These are phyloP conservation scores for Marchantia paleacea DNA, from an alignment of 225 moss, liverwort and hornwort genomes.

Conservation along the genomic window DNA sequence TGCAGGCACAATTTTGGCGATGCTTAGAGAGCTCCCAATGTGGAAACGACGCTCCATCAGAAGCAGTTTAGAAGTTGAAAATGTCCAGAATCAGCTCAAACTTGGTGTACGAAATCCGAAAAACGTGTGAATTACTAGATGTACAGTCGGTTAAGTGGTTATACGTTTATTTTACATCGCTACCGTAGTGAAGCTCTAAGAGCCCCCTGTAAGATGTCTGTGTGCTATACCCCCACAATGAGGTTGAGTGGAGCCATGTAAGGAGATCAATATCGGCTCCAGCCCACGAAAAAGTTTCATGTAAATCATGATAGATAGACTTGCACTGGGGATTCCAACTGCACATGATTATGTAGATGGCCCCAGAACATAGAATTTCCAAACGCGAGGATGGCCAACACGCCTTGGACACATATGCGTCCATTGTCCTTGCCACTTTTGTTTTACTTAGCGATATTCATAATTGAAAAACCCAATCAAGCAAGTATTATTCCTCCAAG, in stretches of 20 bases:
- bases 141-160: conserved; percentile 1
- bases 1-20: background rate
- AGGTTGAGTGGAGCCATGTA: conserved; percentile 1
- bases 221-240: background rate
- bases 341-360: background rate
- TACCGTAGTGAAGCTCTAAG: conserved; percentile 6
- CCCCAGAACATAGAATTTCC: conserved; percentile 1
- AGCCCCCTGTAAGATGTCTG: background rate
- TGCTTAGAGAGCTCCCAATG: conserved; percentile 3
- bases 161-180: background rate
- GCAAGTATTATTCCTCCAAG: too few species aligned
- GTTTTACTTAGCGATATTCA: background rate
- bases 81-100: background rate
- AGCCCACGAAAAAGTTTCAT: background rate
- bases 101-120: conserved; percentile 3
- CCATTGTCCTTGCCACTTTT: conserved; percentile 3
- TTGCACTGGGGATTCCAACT: conserved; percentile 7
- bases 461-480: background rate
- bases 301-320: conserved; percentile 9
- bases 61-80: background rate
- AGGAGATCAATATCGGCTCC: conserved; percentile 6
- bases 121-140: conserved; percentile 10
- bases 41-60: background rate
- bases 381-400: background rate
- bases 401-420: background rate